Evolutionary conservation across 2,329 filamentous ascomycete genomes (phyloP), one percentile per base, ranked within the genome.

Genomic region (Sarocladiaceae sp.): DNA sequence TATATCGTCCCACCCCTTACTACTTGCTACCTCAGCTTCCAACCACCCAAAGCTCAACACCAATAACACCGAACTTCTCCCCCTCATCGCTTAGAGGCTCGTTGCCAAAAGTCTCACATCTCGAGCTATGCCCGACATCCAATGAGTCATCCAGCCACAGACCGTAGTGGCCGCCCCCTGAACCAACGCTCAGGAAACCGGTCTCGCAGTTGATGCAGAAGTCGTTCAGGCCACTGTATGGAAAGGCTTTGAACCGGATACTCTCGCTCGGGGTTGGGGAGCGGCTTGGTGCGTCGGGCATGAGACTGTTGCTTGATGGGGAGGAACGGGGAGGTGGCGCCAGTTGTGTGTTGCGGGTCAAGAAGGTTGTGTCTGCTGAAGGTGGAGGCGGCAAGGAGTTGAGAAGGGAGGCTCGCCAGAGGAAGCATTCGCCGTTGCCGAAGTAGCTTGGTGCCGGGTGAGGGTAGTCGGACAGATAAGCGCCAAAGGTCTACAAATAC

Each of bases 221-320:
- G 68, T 97, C 94, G 67, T 99, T 97, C 36, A 96, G 82, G 4
- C 94, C 94, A 53, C 88, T 95, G 64, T 97, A 97, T 0, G 93
- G 92, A 62, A 97, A 99, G 0, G 93, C 93, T 71, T 96, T 97
- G 79, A 99, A 99, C 18, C 94, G 84, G 59, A 97, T 90, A 23
- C 84, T 79, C 56, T 93, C 88, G 4, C 84, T 81, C 3, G 83
- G 83, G 23, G 76, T 79, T 1, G 79, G 61, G 3, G 54, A 62
- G 28, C 58, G 50, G 33, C 47, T 58, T 56, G 12, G 62, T 25
- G 22, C 22, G 18, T 48, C 28, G 13, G 44, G 4, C 11, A 28
- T 31, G 13, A 48, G 44, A 3, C 4, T 48, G 26, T 33, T 33
- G 11, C 63, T 60, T 18, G 65, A 60, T 40, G 60, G 59, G 5